Base-by-base conservation (phyloP, 129 eudicot species). In the Artemisia argyi region DNA sequence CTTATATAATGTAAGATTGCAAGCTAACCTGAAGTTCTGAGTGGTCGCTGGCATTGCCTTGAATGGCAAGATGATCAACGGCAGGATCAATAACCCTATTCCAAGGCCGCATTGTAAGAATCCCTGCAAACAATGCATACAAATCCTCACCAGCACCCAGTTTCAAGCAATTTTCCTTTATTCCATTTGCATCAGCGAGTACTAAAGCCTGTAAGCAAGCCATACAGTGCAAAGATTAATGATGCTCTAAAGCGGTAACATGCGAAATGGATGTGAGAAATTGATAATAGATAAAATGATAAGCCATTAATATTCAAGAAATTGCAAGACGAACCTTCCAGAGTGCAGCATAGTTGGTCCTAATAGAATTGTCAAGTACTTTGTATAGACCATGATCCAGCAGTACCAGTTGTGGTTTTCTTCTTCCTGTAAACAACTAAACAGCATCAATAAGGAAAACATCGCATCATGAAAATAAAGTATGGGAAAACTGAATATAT, bases 21-120 rank as follows among this genome's bases (percentile, higher is more conserved):
- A 59, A 68, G 48, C 22, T 75, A 64, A 93, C 98, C 97, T 90
- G 96, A 62, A 94, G 86, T 77, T 90, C 98, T 3, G 98, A 85
- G 20, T 83, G 96, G 65, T 94, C 96, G 48, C 83, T 49, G 58
- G 81, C 84, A 70, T 72, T 80, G 71, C 98, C 93, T 72, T 83
- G 76, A 66, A 94, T 79, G 20, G 87, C 97, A 55, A 90, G 86
- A 88, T 90, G 97, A 78, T 94, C 96, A 72, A 94, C 89, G 7
- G 97, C 80, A 13, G 89, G 88, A 65, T 94, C 97, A 44, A 94
- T 80, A 19, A 94, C 92, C 68, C 88, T 87, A 50, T 84, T 62
- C 98, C 98, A 94, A 30, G 98, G 98, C 74, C 89, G 84, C 98
- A 90, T 94, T 58, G 96, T 94, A 57, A 90, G 96, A 72, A 94